phyloP scores from a whole-genome alignment of 345 rosid species.

The Populus nigra region DNA sequence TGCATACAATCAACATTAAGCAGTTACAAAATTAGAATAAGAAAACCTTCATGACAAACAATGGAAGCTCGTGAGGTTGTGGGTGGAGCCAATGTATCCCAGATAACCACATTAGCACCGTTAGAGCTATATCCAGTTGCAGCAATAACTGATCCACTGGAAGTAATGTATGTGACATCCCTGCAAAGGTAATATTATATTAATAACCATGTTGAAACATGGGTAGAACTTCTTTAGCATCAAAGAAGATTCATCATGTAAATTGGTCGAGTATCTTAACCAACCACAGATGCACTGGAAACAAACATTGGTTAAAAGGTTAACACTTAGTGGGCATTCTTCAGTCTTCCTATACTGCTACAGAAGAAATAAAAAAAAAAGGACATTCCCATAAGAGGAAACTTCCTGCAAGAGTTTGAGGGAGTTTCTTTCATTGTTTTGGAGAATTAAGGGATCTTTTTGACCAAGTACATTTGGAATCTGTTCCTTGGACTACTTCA shows the following conservation, averaged over 20 bases:
- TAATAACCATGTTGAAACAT: constrained; percentile 5
- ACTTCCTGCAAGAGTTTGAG: neutral
- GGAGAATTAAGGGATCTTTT: neutral
- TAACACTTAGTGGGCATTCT: neutral
- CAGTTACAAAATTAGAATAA: constrained; percentile 1
- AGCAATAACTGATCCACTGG: constrained; percentile 86
- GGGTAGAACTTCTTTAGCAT: neutral
- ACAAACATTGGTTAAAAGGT: neutral
- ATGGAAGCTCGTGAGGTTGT: constrained; percentile 79
- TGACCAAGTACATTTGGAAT: neutral
- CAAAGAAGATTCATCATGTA: constrained; percentile 1
- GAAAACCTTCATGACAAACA: constrained; percentile 80
- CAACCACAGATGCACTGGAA: neutral
- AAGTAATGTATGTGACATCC: constrained; percentile 78
- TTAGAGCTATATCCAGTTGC: constrained; percentile 80
- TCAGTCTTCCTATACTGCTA: neutral
- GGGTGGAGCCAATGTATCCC: constrained; percentile 96
- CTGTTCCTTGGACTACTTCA: neutral
- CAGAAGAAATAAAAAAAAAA: neutral
- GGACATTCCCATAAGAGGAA: neutral
- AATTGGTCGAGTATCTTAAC: neutral
- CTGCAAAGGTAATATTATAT: constrained; percentile 39
- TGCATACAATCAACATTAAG: neutral
- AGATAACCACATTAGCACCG: constrained; percentile 76
- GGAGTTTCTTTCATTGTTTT: neutral